A percentile compares a stretch with the other conserved stretches of the same genome.
Conservation (phyloP, 441 rosid genomes). For the Kokia cookei region DNA sequence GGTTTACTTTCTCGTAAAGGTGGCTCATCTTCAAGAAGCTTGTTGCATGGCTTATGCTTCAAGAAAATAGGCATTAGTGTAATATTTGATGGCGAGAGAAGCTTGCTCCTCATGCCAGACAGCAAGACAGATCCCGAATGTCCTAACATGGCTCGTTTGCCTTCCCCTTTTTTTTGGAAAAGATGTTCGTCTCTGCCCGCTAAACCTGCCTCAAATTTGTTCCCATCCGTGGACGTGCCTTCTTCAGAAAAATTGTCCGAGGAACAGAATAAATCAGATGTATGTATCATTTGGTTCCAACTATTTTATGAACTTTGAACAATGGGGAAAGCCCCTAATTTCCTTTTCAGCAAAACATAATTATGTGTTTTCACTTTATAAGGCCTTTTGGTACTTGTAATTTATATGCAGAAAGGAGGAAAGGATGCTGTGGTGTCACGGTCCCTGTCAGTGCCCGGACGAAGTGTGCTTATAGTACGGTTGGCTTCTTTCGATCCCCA, state of each 20-base stretch:
- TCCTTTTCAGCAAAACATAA: too few relatives aligned
- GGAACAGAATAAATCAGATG: conserved; percentile 45
- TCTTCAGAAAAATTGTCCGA: conserved; percentile 50
- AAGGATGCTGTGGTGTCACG: conserved; percentile 49
- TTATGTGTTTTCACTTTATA: too few relatives aligned
- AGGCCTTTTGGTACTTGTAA: too few relatives aligned
- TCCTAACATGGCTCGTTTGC: conserved; percentile 37
- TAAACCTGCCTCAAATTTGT: conserved; percentile 52
- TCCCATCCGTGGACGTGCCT: conserved; percentile 59
- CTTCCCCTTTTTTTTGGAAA: conserved; percentile 48
- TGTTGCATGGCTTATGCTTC: conserved; percentile 66
- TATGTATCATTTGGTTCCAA: conserved; percentile 14
- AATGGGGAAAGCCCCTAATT: neutral
- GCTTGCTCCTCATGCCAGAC: conserved; percentile 55
- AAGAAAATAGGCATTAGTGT: conserved; percentile 40
- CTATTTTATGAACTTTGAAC: neutral
- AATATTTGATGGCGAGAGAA: conserved; percentile 51
- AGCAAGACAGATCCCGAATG: conserved; percentile 35
- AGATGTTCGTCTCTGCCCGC: conserved; percentile 82
- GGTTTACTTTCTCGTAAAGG: conserved; percentile 52
- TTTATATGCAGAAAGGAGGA: conserved; percentile 46
- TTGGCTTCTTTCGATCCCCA: conserved; percentile 52
- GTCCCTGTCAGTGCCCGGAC: conserved; percentile 74
- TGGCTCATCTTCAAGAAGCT: conserved; percentile 51
- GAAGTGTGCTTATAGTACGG: conserved; percentile 75